phyloP scores from a whole-genome alignment of 176 grass and related monocot species.

The Luzula sylvatica region DNA sequence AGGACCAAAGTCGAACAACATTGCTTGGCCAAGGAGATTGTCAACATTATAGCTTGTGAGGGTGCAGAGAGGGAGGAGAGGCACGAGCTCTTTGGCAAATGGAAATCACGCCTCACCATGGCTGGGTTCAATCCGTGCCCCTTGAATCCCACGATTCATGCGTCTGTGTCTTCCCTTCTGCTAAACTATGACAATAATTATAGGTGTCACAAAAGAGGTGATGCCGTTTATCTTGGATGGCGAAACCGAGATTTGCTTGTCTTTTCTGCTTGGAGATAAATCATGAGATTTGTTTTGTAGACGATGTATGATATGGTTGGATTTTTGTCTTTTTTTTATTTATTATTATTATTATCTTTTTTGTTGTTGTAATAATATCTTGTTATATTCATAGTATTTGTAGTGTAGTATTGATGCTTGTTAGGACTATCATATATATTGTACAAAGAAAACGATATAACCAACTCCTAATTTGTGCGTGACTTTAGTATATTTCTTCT shows the following conservation, averaged over 20 bases:
- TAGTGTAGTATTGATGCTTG: too few species aligned
- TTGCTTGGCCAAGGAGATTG: slow-evolving; percentile 84
- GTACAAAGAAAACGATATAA: too few species aligned
- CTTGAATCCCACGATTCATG: background rate
- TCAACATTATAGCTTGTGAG: slow-evolving; percentile 80
- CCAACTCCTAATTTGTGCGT: too few species aligned
- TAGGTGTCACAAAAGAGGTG: background rate
- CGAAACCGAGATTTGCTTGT: slow-evolving; percentile 13
- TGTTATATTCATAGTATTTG: too few species aligned
- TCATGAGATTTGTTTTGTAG: too few species aligned
- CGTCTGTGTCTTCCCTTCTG: slow-evolving; percentile 5
- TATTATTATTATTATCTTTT: too few species aligned
- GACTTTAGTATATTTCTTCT: too few species aligned
- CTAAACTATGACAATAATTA: slow-evolving; percentile 10
- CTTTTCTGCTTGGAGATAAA: slow-evolving; percentile 18
- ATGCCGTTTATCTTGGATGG: slow-evolving; percentile 21
- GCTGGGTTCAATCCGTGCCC: slow-evolving; percentile 1
- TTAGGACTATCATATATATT: too few species aligned
- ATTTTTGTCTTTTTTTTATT: too few species aligned
- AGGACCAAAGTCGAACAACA: slow-evolving; percentile 84
- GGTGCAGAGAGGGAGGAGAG: slow-evolving; percentile 46
- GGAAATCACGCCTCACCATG: slow-evolving; percentile 16
- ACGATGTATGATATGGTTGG: too few species aligned
- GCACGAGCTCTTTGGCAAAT: slow-evolving; percentile 19
- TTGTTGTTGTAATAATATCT: too few species aligned